These are phyloP conservation scores for Emergomyces africanus DNA, from an alignment of 2,329 filamentous ascomycete species.

Conservation along the genomic window DNA sequence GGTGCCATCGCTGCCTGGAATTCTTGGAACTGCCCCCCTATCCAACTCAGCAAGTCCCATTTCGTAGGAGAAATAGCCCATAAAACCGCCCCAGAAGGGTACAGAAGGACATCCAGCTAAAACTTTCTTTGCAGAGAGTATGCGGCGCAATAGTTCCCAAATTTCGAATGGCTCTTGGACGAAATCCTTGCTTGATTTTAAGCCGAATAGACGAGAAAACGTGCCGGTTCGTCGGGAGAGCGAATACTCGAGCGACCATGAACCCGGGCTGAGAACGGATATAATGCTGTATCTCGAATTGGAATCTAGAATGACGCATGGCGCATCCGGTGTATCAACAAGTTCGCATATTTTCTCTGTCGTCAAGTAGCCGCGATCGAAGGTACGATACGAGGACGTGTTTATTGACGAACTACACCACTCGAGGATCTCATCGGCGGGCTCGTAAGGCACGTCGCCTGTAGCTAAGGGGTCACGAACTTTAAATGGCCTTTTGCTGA, in stretches of 20 bases:
- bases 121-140: constrained; percentile 31
- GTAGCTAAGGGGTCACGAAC: not conserved
- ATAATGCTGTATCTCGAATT: constrained; percentile 25
- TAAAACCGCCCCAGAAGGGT: constrained; percentile 69
- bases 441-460: not conserved
- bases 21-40: constrained; percentile 31
- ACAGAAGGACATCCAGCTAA: constrained; percentile 21
- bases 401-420: constrained; percentile 1
- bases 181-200: not conserved
- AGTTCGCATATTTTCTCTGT: constrained; percentile 23
- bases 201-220: constrained; percentile 7
- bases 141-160: constrained; percentile 24
- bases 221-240: not conserved
- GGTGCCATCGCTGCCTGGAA: constrained; percentile 12
- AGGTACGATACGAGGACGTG: constrained; percentile 10
- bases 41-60: constrained; percentile 46
- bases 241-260: constrained; percentile 27
- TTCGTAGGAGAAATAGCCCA: constrained; percentile 79
- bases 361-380: constrained; percentile 14
- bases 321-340: constrained; percentile 20
- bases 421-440: not conserved
- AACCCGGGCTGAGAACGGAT: constrained; percentile 22
- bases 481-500: constrained; percentile 2
- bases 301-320: constrained; percentile 31
- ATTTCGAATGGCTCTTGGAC: constrained; percentile 15